Base-by-base conservation (phyloP, 805 yeast genomes). In the Ogataea paraovalis region DNA sequence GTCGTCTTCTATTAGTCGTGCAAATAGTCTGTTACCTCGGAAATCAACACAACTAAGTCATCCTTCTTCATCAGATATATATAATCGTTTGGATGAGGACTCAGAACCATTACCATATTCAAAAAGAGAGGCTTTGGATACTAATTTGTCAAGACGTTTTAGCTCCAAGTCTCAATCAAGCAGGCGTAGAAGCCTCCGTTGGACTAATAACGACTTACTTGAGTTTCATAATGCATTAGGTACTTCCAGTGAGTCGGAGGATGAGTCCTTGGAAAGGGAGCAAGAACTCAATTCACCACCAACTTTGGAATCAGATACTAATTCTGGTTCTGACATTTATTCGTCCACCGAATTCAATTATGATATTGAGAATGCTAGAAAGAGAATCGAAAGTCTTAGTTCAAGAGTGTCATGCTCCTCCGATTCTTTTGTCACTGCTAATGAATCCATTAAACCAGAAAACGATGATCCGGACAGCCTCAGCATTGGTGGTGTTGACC, bases 371-470 rank as follows among this genome's bases (percentile, higher is more conserved):
- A 48, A 38, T 13, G 59, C 54, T 2, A 45, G 55, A 23, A 18
- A 34, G 16, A 12, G 21, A 34, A n/a, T 40, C 4, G 32, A 41
- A n/a, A 46, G 51, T 6, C 21, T 39, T 12, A 34, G 27, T 12
- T 16, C 27, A 2, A 13, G 16, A 13, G 25, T 22, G 13, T 8
- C 14, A 42, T 47, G 47, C 2, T 58, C 63, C 10, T 23, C 23
- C n/a, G 38, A 36, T 0, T 57, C 63, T 9, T 60, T 51, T 48
- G 61, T 60, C n/a, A 59, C 64, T 0, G 64, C 64, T 2, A 46
- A 52, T 18, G 62, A 58, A 33, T 46, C 23, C 18, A 32, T 43
- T 4, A 43, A 19, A n/a, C 7, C n/a, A 21, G 2, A 1, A 3
- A 13, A 14, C 5, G 28, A 28, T 13, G 2, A 12, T 10, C 13